phyloP scores from a whole-genome alignment of 768 basidiomycete species.

The Boletus subparvulus region DNA sequence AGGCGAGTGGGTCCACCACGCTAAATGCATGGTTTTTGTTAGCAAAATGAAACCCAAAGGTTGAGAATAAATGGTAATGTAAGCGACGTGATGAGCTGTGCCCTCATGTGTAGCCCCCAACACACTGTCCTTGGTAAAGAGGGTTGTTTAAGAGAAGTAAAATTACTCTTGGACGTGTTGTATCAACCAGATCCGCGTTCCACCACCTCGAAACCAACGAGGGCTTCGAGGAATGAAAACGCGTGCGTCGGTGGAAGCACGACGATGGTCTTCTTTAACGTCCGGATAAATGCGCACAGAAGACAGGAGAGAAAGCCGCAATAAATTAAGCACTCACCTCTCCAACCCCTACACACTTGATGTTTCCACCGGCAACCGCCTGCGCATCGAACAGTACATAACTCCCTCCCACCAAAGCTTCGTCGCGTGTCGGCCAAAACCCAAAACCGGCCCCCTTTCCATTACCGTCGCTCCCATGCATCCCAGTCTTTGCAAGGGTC shows the following conservation, averaged over 20 bases:
- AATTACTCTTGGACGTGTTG: constrained; percentile 83
- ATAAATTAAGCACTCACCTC: constrained; percentile 49
- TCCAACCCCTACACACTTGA: constrained; percentile 16
- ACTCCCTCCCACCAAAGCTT: constrained; percentile 87
- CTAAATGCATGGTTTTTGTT: constrained; percentile 34
- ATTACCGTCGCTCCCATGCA: constrained; percentile 16
- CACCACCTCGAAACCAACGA: constrained; percentile 45
- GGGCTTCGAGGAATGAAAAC: constrained; percentile 49
- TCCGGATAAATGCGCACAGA: constrained; percentile 41
- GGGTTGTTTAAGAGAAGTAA: constrained; percentile 81
- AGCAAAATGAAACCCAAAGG: constrained; percentile 16
- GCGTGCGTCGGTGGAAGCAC: constrained; percentile 59
- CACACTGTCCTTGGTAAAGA: constrained; percentile 64
- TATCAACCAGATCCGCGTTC: constrained; percentile 74
- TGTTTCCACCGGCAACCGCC: constrained; percentile 43
- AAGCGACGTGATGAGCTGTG: constrained; percentile 47
- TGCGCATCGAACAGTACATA: constrained; percentile 78
- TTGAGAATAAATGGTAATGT: background rate
- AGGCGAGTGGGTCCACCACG: constrained; percentile 61
- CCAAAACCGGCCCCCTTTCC: constrained; percentile 42
- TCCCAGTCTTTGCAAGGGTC: constrained; percentile 57
- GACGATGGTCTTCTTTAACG: constrained; percentile 93
- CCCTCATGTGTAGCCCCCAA: constrained; percentile 88
- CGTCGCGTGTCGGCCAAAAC: constrained; percentile 73
- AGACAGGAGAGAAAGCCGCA: constrained; percentile 2